Percentiles rank a stretch among this genome's conserved stretches.
These are phyloP conservation scores for Carnegiea gigantea DNA, from an alignment of 179 eudicot genomes.

Conservation along the genomic window DNA sequence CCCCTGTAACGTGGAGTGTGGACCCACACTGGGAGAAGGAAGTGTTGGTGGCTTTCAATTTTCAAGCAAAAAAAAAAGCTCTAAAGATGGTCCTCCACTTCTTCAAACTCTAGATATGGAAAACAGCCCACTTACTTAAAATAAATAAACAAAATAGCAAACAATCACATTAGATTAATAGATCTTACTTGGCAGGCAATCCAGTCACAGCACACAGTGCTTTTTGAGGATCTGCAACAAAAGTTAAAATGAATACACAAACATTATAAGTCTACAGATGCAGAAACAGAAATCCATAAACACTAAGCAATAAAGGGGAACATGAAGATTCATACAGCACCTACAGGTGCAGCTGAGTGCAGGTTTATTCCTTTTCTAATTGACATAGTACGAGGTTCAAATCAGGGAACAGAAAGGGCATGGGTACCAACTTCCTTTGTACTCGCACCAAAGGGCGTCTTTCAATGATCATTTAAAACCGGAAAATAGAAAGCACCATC, in stretches of 20 bases:
- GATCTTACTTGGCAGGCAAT: slow-evolving; percentile 80
- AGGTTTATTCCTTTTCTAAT: neutral
- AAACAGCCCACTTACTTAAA: neutral
- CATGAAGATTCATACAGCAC: neutral
- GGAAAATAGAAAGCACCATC: too few species aligned
- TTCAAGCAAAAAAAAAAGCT: neutral
- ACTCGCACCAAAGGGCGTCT: too few species aligned
- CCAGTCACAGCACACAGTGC: slow-evolving; percentile 85
- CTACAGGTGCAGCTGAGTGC: slow-evolving; percentile 5
- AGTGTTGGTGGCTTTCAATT: too few species aligned
- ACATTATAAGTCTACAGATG: neutral
- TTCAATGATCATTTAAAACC: too few species aligned
- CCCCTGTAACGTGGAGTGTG: too few species aligned
- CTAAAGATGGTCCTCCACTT: neutral
- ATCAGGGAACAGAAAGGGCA: too few species aligned
- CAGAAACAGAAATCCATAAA: slow-evolving; percentile 5
- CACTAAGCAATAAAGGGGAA: neutral
- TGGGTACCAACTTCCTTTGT: too few species aligned
- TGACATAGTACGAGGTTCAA: neutral
- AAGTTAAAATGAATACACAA: slow-evolving; percentile 5
- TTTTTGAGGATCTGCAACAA: slow-evolving; percentile 70
- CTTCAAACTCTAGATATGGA: neutral
- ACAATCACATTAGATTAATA: neutral
- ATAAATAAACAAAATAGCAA: neutral
- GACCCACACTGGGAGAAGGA: too few species aligned